Base-by-base conservation (phyloP, 1,284 basidiomycete species). In the Moesziomyces sp. region DNA sequence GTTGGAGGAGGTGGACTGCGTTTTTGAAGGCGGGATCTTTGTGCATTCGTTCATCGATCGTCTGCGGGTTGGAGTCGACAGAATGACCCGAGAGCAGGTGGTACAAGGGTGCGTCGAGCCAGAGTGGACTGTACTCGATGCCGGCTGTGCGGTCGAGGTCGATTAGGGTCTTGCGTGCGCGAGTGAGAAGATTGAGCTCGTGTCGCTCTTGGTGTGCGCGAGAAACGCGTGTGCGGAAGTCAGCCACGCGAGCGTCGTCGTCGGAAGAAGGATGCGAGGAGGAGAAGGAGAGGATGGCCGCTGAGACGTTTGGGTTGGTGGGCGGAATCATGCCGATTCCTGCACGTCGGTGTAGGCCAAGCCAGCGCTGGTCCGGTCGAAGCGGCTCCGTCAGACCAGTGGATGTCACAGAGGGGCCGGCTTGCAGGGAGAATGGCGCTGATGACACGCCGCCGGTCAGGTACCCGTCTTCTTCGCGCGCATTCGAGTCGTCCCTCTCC, bases 331-430 rank as follows among this genome's bases (percentile, higher is more conserved):
- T 65, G 4, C 53, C 77, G 59, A 60, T 65, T 13, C 58, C 74
- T 24, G 57, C 60, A 4, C 58, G 56, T 30, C 47, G 55, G 48
- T 64, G 19, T 11, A 49, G 18, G 5, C 62, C 52, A 1, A 76
- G 59, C 77, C 77, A 78, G 7, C 77, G 74, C 46, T 74, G 61
- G 28, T 78, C 77, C 13, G 70, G 70, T 26, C 57, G 51, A 1
- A 78, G 55, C 16, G 76, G 76, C 30, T 66, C 60, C 3, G 40
- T 42, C 1, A 18, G 42, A 1, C 19, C 40, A 3, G 24, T 3
- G 21, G 43, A 40, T 13, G 43, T 14, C 35, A 13, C 21, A 26
- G n/a, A 3, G 18, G 11, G 30, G 44, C 28, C 10, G 16, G 13
- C 3, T 1, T 19, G 8, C 18, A 26, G 3, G 2, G 43, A 9